A percentile compares a stretch with the other conserved stretches of the same genome.
Conservation (phyloP, 371 early-diverging fungal genomes). For the Smittium culicis region DNA sequence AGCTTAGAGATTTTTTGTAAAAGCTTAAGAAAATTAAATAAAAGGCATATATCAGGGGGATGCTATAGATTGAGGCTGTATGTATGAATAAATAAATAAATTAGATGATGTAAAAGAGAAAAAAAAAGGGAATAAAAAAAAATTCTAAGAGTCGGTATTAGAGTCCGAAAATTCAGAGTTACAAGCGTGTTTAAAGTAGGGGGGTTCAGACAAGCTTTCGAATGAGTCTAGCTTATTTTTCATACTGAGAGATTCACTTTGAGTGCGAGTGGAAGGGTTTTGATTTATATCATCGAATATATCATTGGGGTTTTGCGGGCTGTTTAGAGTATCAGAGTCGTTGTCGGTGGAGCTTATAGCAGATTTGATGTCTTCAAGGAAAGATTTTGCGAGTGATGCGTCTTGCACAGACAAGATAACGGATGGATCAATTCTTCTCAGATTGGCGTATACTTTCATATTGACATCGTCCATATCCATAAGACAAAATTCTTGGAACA, state of each 20-base stretch:
- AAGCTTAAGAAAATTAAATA: no score
- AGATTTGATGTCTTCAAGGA: conserved; percentile 30
- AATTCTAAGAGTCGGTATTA: background rate
- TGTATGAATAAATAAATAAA: no score
- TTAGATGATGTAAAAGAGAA: no score
- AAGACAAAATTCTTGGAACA: conserved; percentile 28
- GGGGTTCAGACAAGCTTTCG: background rate
- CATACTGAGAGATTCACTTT: no score
- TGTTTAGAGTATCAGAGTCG: background rate
- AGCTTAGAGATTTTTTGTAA: no score
- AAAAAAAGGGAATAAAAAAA: no score
- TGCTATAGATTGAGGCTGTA: no score
- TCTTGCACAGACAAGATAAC: conserved; percentile 30
- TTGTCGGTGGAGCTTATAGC: conserved; percentile 8
- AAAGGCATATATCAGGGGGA: no score
- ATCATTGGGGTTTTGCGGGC: background rate
- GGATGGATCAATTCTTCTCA: conserved; percentile 32
- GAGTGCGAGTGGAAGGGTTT: no score
- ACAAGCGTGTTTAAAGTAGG: background rate
- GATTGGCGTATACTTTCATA: conserved; percentile 33
- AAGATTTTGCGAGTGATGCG: conserved; percentile 28
- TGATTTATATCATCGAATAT: no score
- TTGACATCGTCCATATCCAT: conserved; percentile 33
- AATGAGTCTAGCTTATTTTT: background rate
- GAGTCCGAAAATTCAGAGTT: background rate